These are phyloP conservation scores for Agrostemma githago DNA, from an alignment of 148 eudicot genomes.

Conservation along the genomic window DNA sequence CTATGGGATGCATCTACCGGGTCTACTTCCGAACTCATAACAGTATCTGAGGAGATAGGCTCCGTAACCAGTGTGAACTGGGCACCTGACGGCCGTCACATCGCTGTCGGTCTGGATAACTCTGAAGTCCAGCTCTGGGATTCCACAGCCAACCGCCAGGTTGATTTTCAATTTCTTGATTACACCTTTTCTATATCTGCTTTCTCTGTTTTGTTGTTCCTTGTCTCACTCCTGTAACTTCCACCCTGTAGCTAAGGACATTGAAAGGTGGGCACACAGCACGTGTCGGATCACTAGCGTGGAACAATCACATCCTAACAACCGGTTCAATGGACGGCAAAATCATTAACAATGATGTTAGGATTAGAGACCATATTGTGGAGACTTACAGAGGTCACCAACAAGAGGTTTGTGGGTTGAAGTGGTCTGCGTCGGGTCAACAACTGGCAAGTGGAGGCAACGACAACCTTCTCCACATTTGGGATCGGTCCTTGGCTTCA, in stretches of 20 bases:
- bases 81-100: conserved; percentile 94
- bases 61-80: conserved; percentile 91
- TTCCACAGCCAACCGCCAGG: conserved; percentile 67
- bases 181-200: background rate
- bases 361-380: conserved; percentile 57
- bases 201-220: background rate
- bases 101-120: conserved; percentile 79
- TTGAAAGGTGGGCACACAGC: conserved; percentile 73
- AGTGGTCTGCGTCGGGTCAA: conserved; percentile 88
- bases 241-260: conserved; percentile 57
- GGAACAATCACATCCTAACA: conserved; percentile 86
- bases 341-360: conserved; percentile 78
- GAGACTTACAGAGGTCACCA: conserved; percentile 76
- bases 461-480: conserved; percentile 82
- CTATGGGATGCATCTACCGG: conserved; percentile 90
- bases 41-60: conserved; percentile 79
- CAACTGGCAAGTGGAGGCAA: conserved; percentile 91
- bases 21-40: conserved; percentile 68
- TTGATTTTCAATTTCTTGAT: conserved; percentile 1
- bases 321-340: conserved; percentile 86
- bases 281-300: conserved; percentile 75
- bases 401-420: conserved; percentile 88
- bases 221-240: background rate
- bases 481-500: conserved; percentile 77
- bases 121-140: conserved; percentile 97